Conservation (phyloP, 2,329 filamentous ascomycete species). For the Penicillium sp. region DNA sequence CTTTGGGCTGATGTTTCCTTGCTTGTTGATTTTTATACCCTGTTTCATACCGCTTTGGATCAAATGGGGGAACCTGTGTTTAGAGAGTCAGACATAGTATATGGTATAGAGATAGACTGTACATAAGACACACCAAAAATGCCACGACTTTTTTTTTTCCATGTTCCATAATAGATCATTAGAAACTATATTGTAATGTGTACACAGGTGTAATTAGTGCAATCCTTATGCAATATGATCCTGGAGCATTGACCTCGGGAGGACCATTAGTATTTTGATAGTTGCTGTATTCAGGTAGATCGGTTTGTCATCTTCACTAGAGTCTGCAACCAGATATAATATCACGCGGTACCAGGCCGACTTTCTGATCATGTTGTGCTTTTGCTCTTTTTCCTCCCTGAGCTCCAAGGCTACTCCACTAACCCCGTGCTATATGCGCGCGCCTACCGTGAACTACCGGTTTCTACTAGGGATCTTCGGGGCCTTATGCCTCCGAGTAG, state of each 20-base stretch:
- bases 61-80: neutral
- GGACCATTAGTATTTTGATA: neutral
- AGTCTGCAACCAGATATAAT: neutral
- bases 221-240: neutral
- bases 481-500: too few relatives aligned
- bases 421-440: neutral
- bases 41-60: conserved; percentile 2
- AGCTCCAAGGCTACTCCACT: neutral
- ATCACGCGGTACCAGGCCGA: neutral
- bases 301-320: neutral
- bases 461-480: neutral
- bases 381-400: neutral
- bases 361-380: neutral
- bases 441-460: neutral
- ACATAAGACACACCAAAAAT: conserved; percentile 8
- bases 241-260: too few relatives aligned
- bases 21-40: conserved; percentile 10
- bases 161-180: neutral
- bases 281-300: neutral
- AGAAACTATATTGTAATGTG: neutral
- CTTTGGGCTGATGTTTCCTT: neutral
- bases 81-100: conserved; percentile 2
- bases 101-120: conserved; percentile 12
- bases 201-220: neutral
- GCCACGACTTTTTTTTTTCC: neutral